Evolutionary conservation across 78 protist genomes (phyloP).

Genomic region (slime mould (Dictyostelium discoideum)): DNA sequence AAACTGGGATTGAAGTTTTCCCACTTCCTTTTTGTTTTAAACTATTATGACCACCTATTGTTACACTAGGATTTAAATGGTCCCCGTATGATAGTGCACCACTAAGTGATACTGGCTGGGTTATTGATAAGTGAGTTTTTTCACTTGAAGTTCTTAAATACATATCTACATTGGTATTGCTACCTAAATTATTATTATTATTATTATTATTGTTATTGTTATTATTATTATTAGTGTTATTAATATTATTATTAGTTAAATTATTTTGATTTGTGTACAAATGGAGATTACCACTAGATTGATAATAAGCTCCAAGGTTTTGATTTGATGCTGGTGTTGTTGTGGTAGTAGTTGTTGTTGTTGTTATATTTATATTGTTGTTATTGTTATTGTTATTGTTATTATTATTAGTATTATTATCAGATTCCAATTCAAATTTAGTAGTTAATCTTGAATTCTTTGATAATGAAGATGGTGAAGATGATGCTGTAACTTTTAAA

Average conservation of each 20-base stretch:
- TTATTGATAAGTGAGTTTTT: neutral
- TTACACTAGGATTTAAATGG: neutral
- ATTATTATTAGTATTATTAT: neutral
- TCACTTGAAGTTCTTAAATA: constrained; percentile 10
- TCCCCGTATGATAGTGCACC: constrained; percentile 3
- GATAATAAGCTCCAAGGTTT: constrained; percentile 11
- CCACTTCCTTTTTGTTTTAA: neutral
- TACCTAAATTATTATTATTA: neutral
- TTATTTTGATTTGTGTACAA: constrained; percentile 18
- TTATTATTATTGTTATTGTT: neutral
- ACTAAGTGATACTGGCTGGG: constrained; percentile 21
- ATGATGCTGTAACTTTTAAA: neutral
- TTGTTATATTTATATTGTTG: neutral
- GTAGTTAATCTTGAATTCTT: neutral
- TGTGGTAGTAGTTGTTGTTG: neutral
- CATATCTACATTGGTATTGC: constrained; percentile 22
- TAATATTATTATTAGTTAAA: neutral
- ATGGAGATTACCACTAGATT: constrained; percentile 2
- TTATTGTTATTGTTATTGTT: neutral
- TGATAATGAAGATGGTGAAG: constrained; percentile 2
- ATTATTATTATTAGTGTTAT: neutral
- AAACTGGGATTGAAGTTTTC: neutral
- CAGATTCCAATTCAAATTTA: neutral
- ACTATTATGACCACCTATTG: neutral
- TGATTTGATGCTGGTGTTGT: neutral